phyloP scores from a whole-genome alignment of 768 basidiomycete genomes.

The Trametes cingulata region DNA sequence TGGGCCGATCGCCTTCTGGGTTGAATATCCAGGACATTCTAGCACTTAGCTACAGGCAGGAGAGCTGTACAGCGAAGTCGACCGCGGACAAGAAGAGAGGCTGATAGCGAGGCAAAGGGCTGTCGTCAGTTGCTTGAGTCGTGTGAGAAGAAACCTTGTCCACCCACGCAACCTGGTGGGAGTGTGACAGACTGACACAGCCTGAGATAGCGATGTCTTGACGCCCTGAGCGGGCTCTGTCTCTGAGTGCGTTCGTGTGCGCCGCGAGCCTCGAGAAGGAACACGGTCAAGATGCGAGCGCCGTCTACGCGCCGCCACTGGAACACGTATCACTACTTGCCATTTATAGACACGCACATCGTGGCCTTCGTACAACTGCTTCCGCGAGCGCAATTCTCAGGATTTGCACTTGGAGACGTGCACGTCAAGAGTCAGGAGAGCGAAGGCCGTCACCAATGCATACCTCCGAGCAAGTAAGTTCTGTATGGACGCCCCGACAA shows the following conservation, averaged over 20 bases:
- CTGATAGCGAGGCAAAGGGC: slow-evolving; percentile 10
- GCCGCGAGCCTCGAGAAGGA: no score
- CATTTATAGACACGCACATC: background rate
- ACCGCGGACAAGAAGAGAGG: slow-evolving; percentile 8
- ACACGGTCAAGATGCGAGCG: background rate
- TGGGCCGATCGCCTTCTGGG: slow-evolving; percentile 32
- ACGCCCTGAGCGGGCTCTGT: background rate
- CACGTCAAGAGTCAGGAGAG: background rate
- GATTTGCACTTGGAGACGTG: background rate
- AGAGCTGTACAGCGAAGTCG: background rate
- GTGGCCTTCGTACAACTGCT: background rate
- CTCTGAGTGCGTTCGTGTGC: no score
- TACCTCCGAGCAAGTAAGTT: no score
- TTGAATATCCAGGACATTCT: slow-evolving; percentile 71
- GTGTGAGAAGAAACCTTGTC: slow-evolving; percentile 12
- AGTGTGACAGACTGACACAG: background rate
- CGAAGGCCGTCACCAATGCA: background rate
- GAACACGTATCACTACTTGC: background rate
- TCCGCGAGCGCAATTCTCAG: background rate
- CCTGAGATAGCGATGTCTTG: background rate
- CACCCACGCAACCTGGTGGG: background rate
- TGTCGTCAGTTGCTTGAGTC: background rate
- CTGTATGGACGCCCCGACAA: no score
- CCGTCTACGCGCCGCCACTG: background rate
- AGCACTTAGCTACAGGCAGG: background rate